Conservation (phyloP, 495 filamentous ascomycete genomes). For the Penicillium pancosmium region DNA sequence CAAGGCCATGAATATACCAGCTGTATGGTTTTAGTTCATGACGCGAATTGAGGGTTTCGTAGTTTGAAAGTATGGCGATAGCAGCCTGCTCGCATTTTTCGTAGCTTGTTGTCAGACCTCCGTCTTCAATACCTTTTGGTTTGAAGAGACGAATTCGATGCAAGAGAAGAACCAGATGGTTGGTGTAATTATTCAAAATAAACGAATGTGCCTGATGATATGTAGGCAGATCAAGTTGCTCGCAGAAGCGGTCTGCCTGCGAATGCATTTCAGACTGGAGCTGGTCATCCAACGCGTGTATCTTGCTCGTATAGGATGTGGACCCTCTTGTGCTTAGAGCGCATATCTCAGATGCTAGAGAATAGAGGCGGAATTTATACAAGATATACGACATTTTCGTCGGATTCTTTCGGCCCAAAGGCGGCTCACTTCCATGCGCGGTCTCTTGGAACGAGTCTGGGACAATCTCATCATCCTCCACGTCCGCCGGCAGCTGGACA, state of each 20-base stretch:
- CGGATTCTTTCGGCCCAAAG: neutral
- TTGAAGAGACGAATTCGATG: slow-evolving; percentile 4
- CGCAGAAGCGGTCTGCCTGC: slow-evolving; percentile 1
- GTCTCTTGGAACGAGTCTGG: neutral
- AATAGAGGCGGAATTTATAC: slow-evolving; percentile 18
- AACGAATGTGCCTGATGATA: slow-evolving; percentile 14
- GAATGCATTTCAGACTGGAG: neutral
- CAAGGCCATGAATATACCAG: slow-evolving; percentile 12
- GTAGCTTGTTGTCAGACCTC: neutral
- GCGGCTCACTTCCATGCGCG: neutral
- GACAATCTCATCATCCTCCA: neutral
- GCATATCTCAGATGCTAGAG: slow-evolving; percentile 15
- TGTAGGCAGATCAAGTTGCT: slow-evolving; percentile 5
- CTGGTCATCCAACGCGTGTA: slow-evolving; percentile 6
- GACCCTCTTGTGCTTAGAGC: neutral
- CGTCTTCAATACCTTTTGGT: neutral
- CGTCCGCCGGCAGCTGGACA: neutral
- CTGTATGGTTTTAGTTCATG: slow-evolving; percentile 8
- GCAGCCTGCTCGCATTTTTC: slow-evolving; percentile 10
- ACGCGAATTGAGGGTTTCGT: neutral
- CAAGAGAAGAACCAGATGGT: slow-evolving; percentile 10
- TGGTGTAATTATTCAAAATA: slow-evolving; percentile 17
- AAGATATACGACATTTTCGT: slow-evolving; percentile 18
- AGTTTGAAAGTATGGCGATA: slow-evolving; percentile 8
- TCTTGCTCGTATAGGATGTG: neutral